Evolutionary conservation across 2,329 filamentous ascomycete species (phyloP).

Genomic region (Coniochaeta hoffmannii): DNA sequence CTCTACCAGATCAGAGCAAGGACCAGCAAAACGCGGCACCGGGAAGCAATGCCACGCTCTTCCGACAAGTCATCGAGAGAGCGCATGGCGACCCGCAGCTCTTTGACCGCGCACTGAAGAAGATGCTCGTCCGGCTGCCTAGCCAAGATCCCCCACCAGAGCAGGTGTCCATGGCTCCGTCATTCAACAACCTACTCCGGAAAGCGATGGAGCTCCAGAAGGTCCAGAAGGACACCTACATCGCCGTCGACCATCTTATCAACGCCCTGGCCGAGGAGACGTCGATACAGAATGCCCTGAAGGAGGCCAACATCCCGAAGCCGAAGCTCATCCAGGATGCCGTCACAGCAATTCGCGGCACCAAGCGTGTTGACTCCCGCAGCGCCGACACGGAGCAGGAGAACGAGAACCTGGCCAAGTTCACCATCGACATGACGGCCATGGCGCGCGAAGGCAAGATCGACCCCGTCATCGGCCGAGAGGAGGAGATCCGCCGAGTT

Average conservation of each 20-base stretch:
- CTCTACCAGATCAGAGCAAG: constrained; percentile 67
- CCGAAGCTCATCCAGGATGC: constrained; percentile 83
- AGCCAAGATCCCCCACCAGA: constrained; percentile 95
- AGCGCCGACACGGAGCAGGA: constrained; percentile 89
- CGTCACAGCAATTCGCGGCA: constrained; percentile 87
- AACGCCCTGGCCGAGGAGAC: constrained; percentile 74
- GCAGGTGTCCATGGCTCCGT: constrained; percentile 71
- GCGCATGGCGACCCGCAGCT: constrained; percentile 88
- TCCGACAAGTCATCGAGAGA: constrained; percentile 89
- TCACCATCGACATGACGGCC: constrained; percentile 96
- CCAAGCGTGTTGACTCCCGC: constrained; percentile 89
- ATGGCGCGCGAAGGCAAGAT: constrained; percentile 97
- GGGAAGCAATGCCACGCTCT: constrained; percentile 62
- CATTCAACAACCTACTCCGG: constrained; percentile 74
- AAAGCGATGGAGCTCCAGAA: constrained; percentile 86
- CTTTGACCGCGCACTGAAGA: constrained; percentile 86
- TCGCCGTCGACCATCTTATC: constrained; percentile 93
- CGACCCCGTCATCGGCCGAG: constrained; percentile 91
- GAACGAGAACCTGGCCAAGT: constrained; percentile 93
- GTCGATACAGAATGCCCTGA: constrained; percentile 64
- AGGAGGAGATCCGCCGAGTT: constrained; percentile 90
- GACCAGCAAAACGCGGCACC: constrained; percentile 74
- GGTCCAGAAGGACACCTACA: constrained; percentile 93
- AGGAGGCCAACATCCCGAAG: constrained; percentile 87
- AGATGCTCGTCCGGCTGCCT: constrained; percentile 79